phyloP scores from a whole-genome alignment of 208 protist species.

The Crithidia brevicula region DNA sequence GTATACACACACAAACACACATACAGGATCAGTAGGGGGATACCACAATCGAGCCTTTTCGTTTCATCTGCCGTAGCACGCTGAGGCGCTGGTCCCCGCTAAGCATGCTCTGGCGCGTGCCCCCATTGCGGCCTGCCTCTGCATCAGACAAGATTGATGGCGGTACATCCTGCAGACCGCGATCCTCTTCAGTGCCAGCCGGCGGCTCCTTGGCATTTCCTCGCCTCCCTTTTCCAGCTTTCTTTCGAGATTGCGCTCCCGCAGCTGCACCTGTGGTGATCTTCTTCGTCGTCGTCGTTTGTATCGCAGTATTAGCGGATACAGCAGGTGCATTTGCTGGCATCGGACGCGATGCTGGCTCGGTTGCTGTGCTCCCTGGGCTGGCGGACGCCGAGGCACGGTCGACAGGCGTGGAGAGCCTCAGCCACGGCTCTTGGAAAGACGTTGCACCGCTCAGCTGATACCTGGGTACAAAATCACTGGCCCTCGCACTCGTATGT shows the following conservation, averaged over 20 bases:
- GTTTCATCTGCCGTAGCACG: conserved; percentile 31
- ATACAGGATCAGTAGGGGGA: conserved; percentile 18
- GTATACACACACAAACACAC: too few species aligned
- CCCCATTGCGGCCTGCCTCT: background rate
- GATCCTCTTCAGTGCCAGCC: too few species aligned
- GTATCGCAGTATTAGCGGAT: too few species aligned
- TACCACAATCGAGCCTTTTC: conserved; percentile 20
- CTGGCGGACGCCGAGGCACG: background rate
- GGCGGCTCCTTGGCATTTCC: too few species aligned
- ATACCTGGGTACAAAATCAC: background rate
- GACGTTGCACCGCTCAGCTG: background rate
- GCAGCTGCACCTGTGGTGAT: background rate
- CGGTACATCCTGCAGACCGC: too few species aligned
- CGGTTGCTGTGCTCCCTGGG: background rate
- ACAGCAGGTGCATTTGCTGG: background rate
- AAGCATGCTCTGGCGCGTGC: background rate
- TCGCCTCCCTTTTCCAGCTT: background rate
- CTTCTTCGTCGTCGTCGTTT: background rate
- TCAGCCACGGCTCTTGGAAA: conserved; percentile 25
- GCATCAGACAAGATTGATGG: too few species aligned
- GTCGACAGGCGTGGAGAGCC: background rate
- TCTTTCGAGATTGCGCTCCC: background rate
- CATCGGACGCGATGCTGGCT: background rate
- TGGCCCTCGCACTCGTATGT: too few species aligned
- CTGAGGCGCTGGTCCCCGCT: conserved; percentile 26